Conservation (phyloP, 805 yeast genomes). For the Candida dajiaensis region DNA sequence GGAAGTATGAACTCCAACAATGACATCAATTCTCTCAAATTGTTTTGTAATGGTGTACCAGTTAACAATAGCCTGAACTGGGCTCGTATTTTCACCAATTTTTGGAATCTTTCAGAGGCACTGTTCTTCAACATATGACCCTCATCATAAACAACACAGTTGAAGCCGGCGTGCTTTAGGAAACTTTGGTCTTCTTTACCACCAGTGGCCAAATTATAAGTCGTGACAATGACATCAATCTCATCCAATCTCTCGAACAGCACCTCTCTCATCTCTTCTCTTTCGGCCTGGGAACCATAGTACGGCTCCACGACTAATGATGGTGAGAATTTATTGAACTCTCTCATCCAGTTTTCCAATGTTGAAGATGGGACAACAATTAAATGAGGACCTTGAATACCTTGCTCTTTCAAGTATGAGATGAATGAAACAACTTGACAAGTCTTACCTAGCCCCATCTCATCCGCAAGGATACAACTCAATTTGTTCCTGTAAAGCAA, state of each 20-base stretch:
- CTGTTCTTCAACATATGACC: slow-evolving; percentile 97
- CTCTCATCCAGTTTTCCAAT: slow-evolving; percentile 95
- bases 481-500: slow-evolving; percentile 70
- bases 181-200: slow-evolving; percentile 76
- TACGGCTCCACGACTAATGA: slow-evolving; percentile 79
- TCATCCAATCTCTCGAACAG: slow-evolving; percentile 44
- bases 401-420: slow-evolving; percentile 72
- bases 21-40: slow-evolving; percentile 84
- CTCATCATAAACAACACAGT: slow-evolving; percentile 91
- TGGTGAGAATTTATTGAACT: slow-evolving; percentile 87
- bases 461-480: slow-evolving; percentile 95
- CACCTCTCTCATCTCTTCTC: slow-evolving; percentile 76
- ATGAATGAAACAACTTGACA: slow-evolving; percentile 92
- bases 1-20: slow-evolving; percentile 90
- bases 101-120: slow-evolving; percentile 76
- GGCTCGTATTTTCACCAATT: slow-evolving; percentile 79
- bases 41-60: slow-evolving; percentile 96
- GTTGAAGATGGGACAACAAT: slow-evolving; percentile 97
- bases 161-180: slow-evolving; percentile 66
- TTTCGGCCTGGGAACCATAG: slow-evolving; percentile 81
- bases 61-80: slow-evolving; percentile 83
- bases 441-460: slow-evolving; percentile 97
- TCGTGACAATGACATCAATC: slow-evolving; percentile 89
- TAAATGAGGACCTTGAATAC: slow-evolving; percentile 75
- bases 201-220: slow-evolving; percentile 89